A percentile compares a stretch with the other conserved stretches of the same genome.
Evolutionary conservation across 2,329 filamentous ascomycete species (phyloP).

Genomic region (Verticillium nonalfalfae): DNA sequence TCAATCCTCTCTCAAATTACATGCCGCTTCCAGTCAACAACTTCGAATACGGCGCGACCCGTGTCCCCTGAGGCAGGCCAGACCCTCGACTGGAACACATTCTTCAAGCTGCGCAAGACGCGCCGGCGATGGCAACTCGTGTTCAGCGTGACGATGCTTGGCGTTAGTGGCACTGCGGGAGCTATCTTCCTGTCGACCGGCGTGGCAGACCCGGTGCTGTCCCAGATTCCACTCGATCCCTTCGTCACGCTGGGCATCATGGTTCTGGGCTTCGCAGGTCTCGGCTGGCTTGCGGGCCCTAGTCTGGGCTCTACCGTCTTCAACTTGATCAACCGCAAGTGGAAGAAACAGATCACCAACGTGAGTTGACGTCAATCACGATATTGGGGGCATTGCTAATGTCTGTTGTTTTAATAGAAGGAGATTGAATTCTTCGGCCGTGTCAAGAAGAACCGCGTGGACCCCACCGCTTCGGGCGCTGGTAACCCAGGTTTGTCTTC

Average conservation of each 20-base stretch:
- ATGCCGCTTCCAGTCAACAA: slow-evolving; percentile 7
- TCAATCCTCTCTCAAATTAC: slow-evolving; percentile 15
- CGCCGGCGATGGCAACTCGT: slow-evolving; percentile 78
- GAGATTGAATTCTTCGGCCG: slow-evolving; percentile 90
- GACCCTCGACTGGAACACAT: slow-evolving; percentile 80
- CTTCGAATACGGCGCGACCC: not conserved
- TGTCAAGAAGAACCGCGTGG: slow-evolving; percentile 87
- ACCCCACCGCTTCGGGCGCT: slow-evolving; percentile 82
- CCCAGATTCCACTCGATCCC: slow-evolving; percentile 77
- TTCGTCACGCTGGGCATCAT: slow-evolving; percentile 78
- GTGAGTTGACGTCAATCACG: slow-evolving; percentile 34
- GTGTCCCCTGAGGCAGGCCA: slow-evolving; percentile 11
- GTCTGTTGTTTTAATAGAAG: slow-evolving; percentile 47
- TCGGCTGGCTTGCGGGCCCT: slow-evolving; percentile 85
- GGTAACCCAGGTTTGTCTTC: slow-evolving; percentile 64
- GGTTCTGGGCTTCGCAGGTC: slow-evolving; percentile 67
- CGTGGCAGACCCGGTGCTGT: slow-evolving; percentile 64
- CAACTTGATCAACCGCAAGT: slow-evolving; percentile 65
- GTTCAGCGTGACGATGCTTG: slow-evolving; percentile 63
- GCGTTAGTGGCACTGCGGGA: slow-evolving; percentile 55
- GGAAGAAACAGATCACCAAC: slow-evolving; percentile 64
- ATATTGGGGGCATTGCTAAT: not conserved
- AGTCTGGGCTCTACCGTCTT: slow-evolving; percentile 76
- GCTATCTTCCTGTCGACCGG: slow-evolving; percentile 62
- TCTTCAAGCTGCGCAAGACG: slow-evolving; percentile 83